Base-by-base conservation (phyloP, 371 early-diverging fungal genomes). In the Lichtheimia ornata region DNA sequence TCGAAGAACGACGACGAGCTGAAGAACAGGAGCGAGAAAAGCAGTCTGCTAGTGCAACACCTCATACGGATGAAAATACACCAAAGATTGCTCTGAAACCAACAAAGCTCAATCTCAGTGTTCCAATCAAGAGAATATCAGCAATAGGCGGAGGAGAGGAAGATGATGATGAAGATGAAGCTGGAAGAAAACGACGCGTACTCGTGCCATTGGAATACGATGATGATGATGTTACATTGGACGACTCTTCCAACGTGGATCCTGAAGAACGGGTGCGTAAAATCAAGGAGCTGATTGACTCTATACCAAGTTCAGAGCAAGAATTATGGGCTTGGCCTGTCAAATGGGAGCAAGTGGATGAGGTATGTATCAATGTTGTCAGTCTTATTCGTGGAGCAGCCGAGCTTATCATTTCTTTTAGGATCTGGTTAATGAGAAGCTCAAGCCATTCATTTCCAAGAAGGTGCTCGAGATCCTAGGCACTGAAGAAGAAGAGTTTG, bases 301-400 rank as follows among this genome's bases (percentile, higher is more conserved):
- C 78, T 30, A 89, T 95, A 67, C 94, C 94, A n/a, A 84, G 91
- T 2, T 92, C 88, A n/a, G 77, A 86, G 51, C 82, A 88, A 18
- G 89, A 85, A 2, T 63, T 95, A 51, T 91, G 88, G 85, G 80
- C 62, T 0, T 95, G 91, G 88, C 60, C 73, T 17, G 82, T 95
- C 13, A 84, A 87, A 58, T 95, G 93, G 94, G 84, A 91, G 47
- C 83, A 82, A 62, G 56, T 93, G 55, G 84, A 88, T 53, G 88
- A 89, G 58, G 91, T 90, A 69, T 17, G 11, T 35, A 35, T 9
- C 9, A 35, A 35, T 35, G 35, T 35, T 35, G 35, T 35, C 35
- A 11, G 35, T 9, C 9, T 11, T 6, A 9, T 2, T 28, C 28
- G 0, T 28, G 4, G 7, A 7, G 4, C 28, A 28, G 4, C 28